A percentile compares a stretch with the other conserved stretches of the same genome.
Evolutionary conservation across 2,329 filamentous ascomycete genomes (phyloP).

Genomic region (Clarireedia monteithiana): DNA sequence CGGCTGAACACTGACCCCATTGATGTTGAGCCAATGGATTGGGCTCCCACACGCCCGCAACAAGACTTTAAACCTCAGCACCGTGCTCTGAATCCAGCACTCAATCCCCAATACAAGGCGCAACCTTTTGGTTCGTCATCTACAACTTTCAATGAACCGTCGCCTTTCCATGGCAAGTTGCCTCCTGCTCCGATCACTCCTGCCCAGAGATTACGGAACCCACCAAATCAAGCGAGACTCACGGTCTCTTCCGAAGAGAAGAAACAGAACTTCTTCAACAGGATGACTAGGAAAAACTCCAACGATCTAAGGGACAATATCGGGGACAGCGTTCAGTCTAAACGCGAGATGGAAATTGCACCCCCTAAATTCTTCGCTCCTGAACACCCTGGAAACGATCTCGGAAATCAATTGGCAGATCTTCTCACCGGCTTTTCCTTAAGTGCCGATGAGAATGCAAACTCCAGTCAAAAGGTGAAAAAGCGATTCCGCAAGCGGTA

Average conservation of each 20-base stretch:
- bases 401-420: slow-evolving; percentile 15
- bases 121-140: slow-evolving; percentile 16
- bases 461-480: neutral
- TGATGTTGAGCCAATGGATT: slow-evolving; percentile 57
- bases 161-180: slow-evolving; percentile 61
- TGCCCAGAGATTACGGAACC: slow-evolving; percentile 54
- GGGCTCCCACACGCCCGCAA: slow-evolving; percentile 36
- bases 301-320: neutral
- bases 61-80: slow-evolving; percentile 36
- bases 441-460: slow-evolving; percentile 4
- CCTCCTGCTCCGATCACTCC: slow-evolving; percentile 62
- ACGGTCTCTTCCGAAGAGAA: slow-evolving; percentile 37
- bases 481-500: slow-evolving; percentile 1
- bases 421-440: slow-evolving; percentile 18
- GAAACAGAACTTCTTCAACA: slow-evolving; percentile 44
- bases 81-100: slow-evolving; percentile 45
- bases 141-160: slow-evolving; percentile 7
- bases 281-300: slow-evolving; percentile 10
- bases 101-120: slow-evolving; percentile 32
- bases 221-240: slow-evolving; percentile 47
- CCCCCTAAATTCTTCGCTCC: slow-evolving; percentile 15
- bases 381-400: slow-evolving; percentile 11
- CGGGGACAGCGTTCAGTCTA: neutral
- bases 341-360: neutral
- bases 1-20: neutral